A percentile compares a stretch with the other conserved stretches of the same genome.
These are phyloP conservation scores for Cryptococcus sp. DNA, from an alignment of 1,284 basidiomycete genomes.

Conservation along the genomic window DNA sequence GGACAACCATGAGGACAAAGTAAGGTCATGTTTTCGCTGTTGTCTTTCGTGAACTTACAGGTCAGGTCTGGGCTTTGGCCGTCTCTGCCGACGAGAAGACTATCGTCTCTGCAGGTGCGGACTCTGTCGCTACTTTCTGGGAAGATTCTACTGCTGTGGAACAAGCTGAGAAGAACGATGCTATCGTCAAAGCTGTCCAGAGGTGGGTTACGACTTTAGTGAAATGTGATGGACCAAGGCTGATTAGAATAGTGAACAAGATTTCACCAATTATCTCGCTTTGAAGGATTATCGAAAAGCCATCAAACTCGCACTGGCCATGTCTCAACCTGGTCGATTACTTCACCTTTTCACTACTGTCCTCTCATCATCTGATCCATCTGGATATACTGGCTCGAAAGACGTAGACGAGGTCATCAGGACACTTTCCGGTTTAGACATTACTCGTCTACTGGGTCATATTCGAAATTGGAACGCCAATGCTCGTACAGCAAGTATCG, in stretches of 20 bases:
- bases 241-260: conserved; percentile 71
- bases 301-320: conserved; percentile 81
- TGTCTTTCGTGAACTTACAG: conserved; percentile 1
- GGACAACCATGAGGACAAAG: conserved; percentile 96
- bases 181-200: conserved; percentile 66
- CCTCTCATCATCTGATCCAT: conserved; percentile 13
- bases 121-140: conserved; percentile 92
- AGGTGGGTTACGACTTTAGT: conserved; percentile 56
- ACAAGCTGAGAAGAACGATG: conserved; percentile 61
- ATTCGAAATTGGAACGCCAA: conserved; percentile 91
- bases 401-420: conserved; percentile 78
- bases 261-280: conserved; percentile 83
- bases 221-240: neutral
- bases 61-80: conserved; percentile 81
- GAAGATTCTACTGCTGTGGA: conserved; percentile 82
- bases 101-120: conserved; percentile 87
- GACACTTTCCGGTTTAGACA: conserved; percentile 64
- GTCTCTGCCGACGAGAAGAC: conserved; percentile 70
- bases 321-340: conserved; percentile 88
- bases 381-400: conserved; percentile 57
- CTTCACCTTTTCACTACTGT: conserved; percentile 73
- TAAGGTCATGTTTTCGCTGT: conserved; percentile 38
- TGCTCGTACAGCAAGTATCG: conserved; percentile 76
- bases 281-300: conserved; percentile 87
- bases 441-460: conserved; percentile 76